A percentile compares a stretch with the other conserved stretches of the same genome.
phyloP scores from a whole-genome alignment of 2,329 filamentous ascomycete genomes.

The Penicillium occitanis region DNA sequence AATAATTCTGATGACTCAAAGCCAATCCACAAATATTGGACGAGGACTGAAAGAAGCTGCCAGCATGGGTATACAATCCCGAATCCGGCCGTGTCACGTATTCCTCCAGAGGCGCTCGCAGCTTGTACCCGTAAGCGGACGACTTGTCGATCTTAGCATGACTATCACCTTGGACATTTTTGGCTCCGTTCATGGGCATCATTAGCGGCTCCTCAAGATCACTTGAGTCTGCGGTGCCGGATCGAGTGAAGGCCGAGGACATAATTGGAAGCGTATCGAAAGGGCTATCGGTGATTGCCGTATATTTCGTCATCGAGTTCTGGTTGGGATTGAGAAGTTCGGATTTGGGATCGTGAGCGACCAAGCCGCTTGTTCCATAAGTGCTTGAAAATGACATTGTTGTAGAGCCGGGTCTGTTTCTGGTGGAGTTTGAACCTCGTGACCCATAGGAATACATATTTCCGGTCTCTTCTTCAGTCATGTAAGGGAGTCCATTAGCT shows the following conservation, averaged over 20 bases:
- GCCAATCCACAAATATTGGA: not conserved
- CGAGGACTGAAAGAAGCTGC: not conserved
- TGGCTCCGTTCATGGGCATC: constrained; percentile 4
- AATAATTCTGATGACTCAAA: constrained; percentile 1
- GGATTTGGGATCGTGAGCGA: not conserved
- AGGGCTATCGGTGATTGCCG: not conserved
- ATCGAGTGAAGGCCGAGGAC: not conserved
- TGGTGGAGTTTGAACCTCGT: not conserved
- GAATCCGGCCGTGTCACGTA: not conserved
- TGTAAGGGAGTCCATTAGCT: not conserved
- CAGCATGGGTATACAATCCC: not conserved
- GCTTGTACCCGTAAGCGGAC: not conserved
- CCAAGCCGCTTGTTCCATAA: not conserved
- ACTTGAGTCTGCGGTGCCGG: not conserved
- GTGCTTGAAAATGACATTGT: not conserved
- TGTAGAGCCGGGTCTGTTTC: not conserved
- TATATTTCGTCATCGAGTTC: constrained; percentile 6
- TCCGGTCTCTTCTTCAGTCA: not conserved
- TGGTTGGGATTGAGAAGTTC: not conserved
- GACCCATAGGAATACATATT: not conserved
- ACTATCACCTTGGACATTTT: not conserved
- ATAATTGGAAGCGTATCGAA: not conserved
- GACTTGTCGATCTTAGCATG: not conserved
- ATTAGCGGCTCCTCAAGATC: constrained; percentile 2
- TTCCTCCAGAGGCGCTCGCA: not conserved